Conservation (phyloP, 2,329 filamentous ascomycete genomes). For the Aureobasidium sp. region DNA sequence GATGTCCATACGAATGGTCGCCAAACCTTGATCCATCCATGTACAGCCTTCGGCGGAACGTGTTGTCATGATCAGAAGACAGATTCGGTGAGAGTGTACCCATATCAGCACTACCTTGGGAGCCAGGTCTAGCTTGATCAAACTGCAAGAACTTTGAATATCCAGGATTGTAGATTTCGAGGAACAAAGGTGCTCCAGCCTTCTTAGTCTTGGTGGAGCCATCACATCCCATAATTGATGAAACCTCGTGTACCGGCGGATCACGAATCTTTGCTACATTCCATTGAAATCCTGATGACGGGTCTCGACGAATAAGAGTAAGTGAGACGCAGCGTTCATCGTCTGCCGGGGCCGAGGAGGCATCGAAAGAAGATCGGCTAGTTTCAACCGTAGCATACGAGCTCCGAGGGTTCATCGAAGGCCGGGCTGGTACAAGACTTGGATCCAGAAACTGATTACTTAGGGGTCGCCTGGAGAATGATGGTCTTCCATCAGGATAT, state of each 20-base stretch:
- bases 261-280: constrained; percentile 42
- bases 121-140: constrained; percentile 21
- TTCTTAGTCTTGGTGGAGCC: constrained; percentile 23
- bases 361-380: not conserved
- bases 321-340: constrained; percentile 19
- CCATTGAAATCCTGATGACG: constrained; percentile 40
- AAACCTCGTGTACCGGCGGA: constrained; percentile 33
- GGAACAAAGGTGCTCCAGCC: constrained; percentile 36
- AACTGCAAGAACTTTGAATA: constrained; percentile 48
- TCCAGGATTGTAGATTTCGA: constrained; percentile 51
- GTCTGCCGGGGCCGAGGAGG: not conserved
- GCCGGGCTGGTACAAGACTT: not conserved
- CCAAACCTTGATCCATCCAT: constrained; percentile 36
- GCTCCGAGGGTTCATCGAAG: not conserved
- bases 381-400: not conserved
- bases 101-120: constrained; percentile 20
- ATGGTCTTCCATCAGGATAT: not conserved
- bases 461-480: not conserved
- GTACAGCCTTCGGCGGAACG: constrained; percentile 38
- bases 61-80: constrained; percentile 22
- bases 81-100: constrained; percentile 12
- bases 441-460: constrained; percentile 8
- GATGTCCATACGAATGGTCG: constrained; percentile 32
- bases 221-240: constrained; percentile 27
- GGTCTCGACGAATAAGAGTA: constrained; percentile 44